phyloP scores from a whole-genome alignment of 1,284 basidiomycete species.

The Testicularia cyperi region DNA sequence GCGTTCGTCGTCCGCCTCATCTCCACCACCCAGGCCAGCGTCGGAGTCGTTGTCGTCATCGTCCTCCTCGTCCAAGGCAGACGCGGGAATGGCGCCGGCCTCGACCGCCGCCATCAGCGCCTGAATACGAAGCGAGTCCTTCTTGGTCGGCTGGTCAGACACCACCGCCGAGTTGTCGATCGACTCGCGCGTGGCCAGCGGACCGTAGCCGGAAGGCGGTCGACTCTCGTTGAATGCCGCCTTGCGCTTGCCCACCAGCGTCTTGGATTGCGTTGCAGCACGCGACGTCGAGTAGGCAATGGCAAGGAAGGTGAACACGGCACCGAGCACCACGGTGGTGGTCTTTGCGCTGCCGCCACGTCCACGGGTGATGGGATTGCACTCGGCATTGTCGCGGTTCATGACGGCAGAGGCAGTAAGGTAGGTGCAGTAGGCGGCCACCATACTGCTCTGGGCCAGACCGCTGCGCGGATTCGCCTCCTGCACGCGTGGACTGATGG shows the following conservation, averaged over 20 bases:
- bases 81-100: slow-evolving; percentile 90
- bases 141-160: slow-evolving; percentile 79
- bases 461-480: slow-evolving; percentile 92
- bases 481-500: slow-evolving; percentile 82
- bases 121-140: slow-evolving; percentile 87
- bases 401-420: slow-evolving; percentile 90
- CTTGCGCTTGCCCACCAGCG: slow-evolving; percentile 76
- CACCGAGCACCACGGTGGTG: slow-evolving; percentile 86
- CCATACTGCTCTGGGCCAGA: slow-evolving; percentile 92
- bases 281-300: slow-evolving; percentile 96
- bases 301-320: slow-evolving; percentile 92
- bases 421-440: slow-evolving; percentile 95
- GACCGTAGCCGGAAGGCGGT: slow-evolving; percentile 48
- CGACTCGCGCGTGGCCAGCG: slow-evolving; percentile 41
- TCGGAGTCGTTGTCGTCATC: slow-evolving; percentile 71
- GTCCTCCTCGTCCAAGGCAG: slow-evolving; percentile 77
- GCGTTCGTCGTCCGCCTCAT: slow-evolving; percentile 86
- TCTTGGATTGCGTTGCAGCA: slow-evolving; percentile 90
- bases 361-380: slow-evolving; percentile 79
- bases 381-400: slow-evolving; percentile 79
- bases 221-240: slow-evolving; percentile 63
- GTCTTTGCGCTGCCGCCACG: slow-evolving; percentile 72
- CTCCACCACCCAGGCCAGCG: slow-evolving; percentile 67
- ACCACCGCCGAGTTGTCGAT: slow-evolving; percentile 59
- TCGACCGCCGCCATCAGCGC: slow-evolving; percentile 92